Conservation (phyloP, 2,329 filamentous ascomycete genomes). For the Aspergillus fructus region DNA sequence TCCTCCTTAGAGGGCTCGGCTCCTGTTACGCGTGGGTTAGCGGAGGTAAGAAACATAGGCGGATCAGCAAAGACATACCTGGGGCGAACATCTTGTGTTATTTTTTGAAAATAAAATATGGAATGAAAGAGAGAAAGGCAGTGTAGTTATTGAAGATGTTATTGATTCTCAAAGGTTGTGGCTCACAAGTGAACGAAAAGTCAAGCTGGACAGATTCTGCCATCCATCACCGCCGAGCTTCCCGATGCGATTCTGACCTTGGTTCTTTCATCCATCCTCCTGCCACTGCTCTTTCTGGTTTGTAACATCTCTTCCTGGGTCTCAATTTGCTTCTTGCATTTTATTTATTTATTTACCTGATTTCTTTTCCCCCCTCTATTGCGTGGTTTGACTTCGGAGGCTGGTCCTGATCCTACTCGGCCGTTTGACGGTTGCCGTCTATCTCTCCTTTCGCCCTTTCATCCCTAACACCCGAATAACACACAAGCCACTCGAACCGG, state of each 20-base stretch:
- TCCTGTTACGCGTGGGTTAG: slow-evolving; percentile 24
- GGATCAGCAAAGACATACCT: slow-evolving; percentile 20
- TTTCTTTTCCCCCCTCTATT: background rate
- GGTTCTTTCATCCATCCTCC: background rate
- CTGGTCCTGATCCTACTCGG: slow-evolving; percentile 1
- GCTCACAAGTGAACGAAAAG: slow-evolving; percentile 15
- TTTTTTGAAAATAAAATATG: background rate
- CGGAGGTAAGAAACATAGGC: background rate
- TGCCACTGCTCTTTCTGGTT: background rate
- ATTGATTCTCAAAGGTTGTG: background rate
- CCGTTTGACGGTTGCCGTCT: background rate
- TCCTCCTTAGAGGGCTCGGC: slow-evolving; percentile 48
- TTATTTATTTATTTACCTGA: background rate
- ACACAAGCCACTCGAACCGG: background rate
- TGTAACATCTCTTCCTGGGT: background rate
- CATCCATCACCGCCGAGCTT: slow-evolving; percentile 8
- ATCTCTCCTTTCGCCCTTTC: slow-evolving; percentile 12
- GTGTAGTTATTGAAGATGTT: background rate
- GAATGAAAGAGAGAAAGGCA: background rate
- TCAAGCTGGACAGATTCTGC: slow-evolving; percentile 20
- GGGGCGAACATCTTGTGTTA: slow-evolving; percentile 34
- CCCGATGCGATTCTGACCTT: slow-evolving; percentile 5
- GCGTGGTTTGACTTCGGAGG: background rate
- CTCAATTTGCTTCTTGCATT: background rate
- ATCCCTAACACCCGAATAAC: background rate